Evolutionary conservation across 1,284 basidiomycete genomes (phyloP).

Genomic region (Austroboletus novae-zelandiae): DNA sequence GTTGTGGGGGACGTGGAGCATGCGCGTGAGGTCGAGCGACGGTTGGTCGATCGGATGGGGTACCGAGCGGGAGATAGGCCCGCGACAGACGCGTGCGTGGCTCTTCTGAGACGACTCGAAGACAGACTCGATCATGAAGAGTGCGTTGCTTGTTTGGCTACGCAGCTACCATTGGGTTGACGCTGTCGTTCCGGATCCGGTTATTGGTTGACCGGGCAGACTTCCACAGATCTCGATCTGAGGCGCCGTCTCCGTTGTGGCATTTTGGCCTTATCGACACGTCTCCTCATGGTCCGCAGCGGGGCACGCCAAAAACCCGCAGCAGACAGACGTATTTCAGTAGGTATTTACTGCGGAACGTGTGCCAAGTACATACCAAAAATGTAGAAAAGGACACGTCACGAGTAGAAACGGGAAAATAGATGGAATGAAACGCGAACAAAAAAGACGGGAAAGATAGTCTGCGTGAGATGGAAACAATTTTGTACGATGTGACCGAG

Average conservation of each 20-base stretch:
- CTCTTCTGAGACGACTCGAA: slow-evolving; percentile 23
- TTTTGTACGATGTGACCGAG: too few species aligned
- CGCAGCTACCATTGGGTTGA: too few species aligned
- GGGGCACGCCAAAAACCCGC: background rate
- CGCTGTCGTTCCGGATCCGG: too few species aligned
- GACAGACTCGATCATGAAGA: background rate
- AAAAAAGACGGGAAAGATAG: too few species aligned
- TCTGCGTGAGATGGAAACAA: too few species aligned
- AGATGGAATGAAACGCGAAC: too few species aligned
- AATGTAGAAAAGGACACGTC: too few species aligned
- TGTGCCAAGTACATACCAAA: background rate
- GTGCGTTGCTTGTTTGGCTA: background rate
- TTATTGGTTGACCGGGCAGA: too few species aligned
- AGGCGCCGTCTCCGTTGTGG: background rate
- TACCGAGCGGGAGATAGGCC: slow-evolving; percentile 20
- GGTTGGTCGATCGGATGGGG: slow-evolving; percentile 18
- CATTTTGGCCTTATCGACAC: background rate
- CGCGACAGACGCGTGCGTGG: slow-evolving; percentile 24
- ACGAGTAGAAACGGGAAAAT: too few species aligned
- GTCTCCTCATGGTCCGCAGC: background rate
- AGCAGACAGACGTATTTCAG: background rate
- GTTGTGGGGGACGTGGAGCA: slow-evolving; percentile 16
- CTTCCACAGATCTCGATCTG: background rate
- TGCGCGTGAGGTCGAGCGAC: slow-evolving; percentile 27
- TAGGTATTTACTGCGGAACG: slow-evolving; percentile 11